Evolutionary conservation across 768 basidiomycete species (phyloP).

Genomic region (Pulveroboletus sp.): DNA sequence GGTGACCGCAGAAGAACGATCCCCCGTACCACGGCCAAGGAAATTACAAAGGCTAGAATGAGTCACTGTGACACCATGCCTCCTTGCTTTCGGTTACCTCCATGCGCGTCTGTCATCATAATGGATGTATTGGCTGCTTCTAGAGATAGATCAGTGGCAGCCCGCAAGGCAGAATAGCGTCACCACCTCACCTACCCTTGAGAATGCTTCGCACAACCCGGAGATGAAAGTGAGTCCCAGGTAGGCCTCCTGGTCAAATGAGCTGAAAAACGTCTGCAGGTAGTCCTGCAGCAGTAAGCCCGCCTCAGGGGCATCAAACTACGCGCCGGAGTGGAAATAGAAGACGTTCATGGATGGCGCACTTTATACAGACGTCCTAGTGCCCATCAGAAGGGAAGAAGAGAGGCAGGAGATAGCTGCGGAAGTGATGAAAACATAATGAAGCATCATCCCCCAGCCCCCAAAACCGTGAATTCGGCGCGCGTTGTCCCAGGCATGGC

Average conservation of each 20-base stretch:
- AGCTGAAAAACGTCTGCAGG: constrained; percentile 4
- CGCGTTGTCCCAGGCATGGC: constrained; percentile 7
- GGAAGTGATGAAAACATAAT: constrained; percentile 8
- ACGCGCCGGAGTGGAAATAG: constrained; percentile 20
- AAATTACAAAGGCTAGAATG: constrained; percentile 9
- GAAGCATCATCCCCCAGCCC: not conserved
- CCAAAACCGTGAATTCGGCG: constrained; percentile 2
- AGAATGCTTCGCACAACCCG: constrained; percentile 17
- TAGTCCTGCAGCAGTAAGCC: constrained; percentile 6
- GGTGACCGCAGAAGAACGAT: constrained; percentile 21
- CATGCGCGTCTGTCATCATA: constrained; percentile 10
- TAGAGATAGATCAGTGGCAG: constrained; percentile 17
- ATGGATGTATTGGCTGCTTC: constrained; percentile 12
- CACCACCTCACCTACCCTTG: constrained; percentile 11
- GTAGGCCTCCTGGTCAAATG: constrained; percentile 2
- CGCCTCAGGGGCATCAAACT: constrained; percentile 20
- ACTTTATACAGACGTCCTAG: constrained; percentile 4
- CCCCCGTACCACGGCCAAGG: constrained; percentile 4
- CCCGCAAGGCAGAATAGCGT: constrained; percentile 12
- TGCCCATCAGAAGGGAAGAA: constrained; percentile 13
- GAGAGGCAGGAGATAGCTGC: constrained; percentile 8
- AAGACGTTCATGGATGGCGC: constrained; percentile 17
- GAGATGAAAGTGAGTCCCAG: constrained; percentile 22
- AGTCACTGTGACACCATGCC: constrained; percentile 11
- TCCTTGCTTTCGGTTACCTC: constrained; percentile 10